These are phyloP conservation scores for Jackrogersella multiformis DNA, from an alignment of 495 filamentous ascomycete species.

Conservation along the genomic window DNA sequence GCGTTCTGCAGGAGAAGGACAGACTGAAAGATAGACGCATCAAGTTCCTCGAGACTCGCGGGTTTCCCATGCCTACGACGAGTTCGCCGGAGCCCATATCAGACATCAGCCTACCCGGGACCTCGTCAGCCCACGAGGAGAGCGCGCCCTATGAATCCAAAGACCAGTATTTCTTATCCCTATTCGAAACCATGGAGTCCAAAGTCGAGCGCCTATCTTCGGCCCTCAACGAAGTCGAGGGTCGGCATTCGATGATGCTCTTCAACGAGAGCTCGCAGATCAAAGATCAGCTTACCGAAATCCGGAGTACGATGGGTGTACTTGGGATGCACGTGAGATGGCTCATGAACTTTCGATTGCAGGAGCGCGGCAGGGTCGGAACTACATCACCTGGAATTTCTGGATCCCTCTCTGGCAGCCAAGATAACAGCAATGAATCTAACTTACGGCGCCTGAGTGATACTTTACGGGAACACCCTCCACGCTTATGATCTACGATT, in stretches of 20 bases:
- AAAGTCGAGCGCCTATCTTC: constrained; percentile 57
- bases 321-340: constrained; percentile 65
- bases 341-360: constrained; percentile 60
- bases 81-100: constrained; percentile 31
- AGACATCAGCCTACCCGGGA: constrained; percentile 34
- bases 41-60: constrained; percentile 52
- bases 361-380: constrained; percentile 47
- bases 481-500: constrained; percentile 32
- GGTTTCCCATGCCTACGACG: constrained; percentile 28
- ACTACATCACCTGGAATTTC: constrained; percentile 27
- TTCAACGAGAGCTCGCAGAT: constrained; percentile 61
- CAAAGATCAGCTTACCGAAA: constrained; percentile 62
- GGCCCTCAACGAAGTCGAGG: constrained; percentile 56
- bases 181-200: constrained; percentile 59
- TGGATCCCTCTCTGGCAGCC: constrained; percentile 23
- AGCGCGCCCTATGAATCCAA: constrained; percentile 47
- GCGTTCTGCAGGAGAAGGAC: constrained; percentile 45
- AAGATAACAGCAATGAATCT: constrained; percentile 22
- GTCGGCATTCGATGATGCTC: constrained; percentile 57
- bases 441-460: constrained; percentile 36
- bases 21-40: constrained; percentile 52
- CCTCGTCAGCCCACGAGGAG: constrained; percentile 25
- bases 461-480: constrained; percentile 40
- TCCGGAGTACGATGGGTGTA: constrained; percentile 60
- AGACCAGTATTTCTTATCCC: constrained; percentile 56